A percentile compares a stretch with the other conserved stretches of the same genome.
phyloP scores from a whole-genome alignment of 2,329 filamentous ascomycete species.

The Ceratocystis eucalypticola region DNA sequence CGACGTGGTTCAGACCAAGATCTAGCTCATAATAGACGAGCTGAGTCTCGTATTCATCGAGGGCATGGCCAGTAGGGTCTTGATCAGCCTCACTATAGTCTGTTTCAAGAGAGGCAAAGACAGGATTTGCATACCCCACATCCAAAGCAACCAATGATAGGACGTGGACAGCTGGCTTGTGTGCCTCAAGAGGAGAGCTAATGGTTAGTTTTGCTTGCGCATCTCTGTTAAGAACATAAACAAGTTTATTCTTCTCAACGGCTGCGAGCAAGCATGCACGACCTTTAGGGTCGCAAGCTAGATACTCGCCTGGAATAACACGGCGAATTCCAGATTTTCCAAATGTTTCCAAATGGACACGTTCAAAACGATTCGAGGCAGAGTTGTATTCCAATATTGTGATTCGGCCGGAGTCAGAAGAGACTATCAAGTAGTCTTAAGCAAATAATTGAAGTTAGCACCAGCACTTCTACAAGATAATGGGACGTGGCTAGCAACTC shows the following conservation, averaged over 20 bases:
- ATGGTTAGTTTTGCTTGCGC: slow-evolving; percentile 90
- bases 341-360: slow-evolving; percentile 91
- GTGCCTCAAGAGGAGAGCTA: slow-evolving; percentile 89
- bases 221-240: slow-evolving; percentile 95
- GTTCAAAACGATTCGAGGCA: slow-evolving; percentile 72
- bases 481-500: slow-evolving; percentile 2
- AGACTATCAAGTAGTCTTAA: slow-evolving; percentile 87
- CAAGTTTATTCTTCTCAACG: slow-evolving; percentile 97
- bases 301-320: slow-evolving; percentile 88
- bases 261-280: slow-evolving; percentile 89
- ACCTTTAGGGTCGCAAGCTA: slow-evolving; percentile 90
- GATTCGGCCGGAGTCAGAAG: slow-evolving; percentile 89
- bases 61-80: slow-evolving; percentile 73
- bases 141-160: slow-evolving; percentile 80
- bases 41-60: slow-evolving; percentile 71
- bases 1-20: slow-evolving; percentile 90
- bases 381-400: slow-evolving; percentile 86
- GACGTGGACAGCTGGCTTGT: slow-evolving; percentile 82
- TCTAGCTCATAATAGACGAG: slow-evolving; percentile 97
- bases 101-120: slow-evolving; percentile 88
- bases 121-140: slow-evolving; percentile 91
- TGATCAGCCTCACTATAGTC: slow-evolving; percentile 87
- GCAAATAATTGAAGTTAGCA: slow-evolving; percentile 23
- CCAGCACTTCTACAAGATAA: neutral
- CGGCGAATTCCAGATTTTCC: slow-evolving; percentile 91